Evolutionary conservation across 2,329 filamentous ascomycete genomes (phyloP), one percentile per base, ranked within the genome.

Genomic region (Beauveria brongniartii): DNA sequence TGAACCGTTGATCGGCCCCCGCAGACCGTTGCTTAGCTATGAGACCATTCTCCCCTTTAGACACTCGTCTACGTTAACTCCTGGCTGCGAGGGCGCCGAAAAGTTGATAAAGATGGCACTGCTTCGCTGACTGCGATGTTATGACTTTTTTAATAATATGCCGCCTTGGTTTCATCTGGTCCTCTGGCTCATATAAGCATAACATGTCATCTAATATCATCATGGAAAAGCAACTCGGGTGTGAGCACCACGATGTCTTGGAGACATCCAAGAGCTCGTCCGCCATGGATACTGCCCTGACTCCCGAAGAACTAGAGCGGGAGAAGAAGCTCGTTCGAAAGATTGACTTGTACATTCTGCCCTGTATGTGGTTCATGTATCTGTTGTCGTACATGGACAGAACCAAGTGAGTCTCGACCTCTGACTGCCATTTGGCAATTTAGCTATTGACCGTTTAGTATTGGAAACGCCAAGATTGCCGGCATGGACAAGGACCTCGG

Each of bases 391-490:
- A 67, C 59, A 62, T 66, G 41, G 66, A 67, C 57, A 64, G 66
- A 18, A 67, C 65, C 37, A 68, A 67, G 61, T 61, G 24, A 51
- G 61, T 43, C 10, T 41, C 9, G 4, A 9, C 0, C 24, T 30
- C 51, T 8, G 10, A 20, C 28, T n/a, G 12, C 8, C 16, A 18
- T 10, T 12, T 26, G 14, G 28, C 40, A 20, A 26, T 16, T 16
- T 9, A 20, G 8, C 9, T 7, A 16, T 24, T 46, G 5, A 22
- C 20, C 9, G 48, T 87, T 85, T 14, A 89, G 89, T 68, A 84
- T 89, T 41, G 86, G 82, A 63, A 84, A 84, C 69, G 82, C 81
- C 3, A 75, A 80, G 46, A 83, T 84, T 60, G 78, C 82, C 63
- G 82, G 82, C 18, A 74, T 85, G 73, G 70, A 65, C 1, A 67